Evolutionary conservation across 2,329 filamentous ascomycete genomes (phyloP).

Genomic region (Phaeophleospora eucalypticola): DNA sequence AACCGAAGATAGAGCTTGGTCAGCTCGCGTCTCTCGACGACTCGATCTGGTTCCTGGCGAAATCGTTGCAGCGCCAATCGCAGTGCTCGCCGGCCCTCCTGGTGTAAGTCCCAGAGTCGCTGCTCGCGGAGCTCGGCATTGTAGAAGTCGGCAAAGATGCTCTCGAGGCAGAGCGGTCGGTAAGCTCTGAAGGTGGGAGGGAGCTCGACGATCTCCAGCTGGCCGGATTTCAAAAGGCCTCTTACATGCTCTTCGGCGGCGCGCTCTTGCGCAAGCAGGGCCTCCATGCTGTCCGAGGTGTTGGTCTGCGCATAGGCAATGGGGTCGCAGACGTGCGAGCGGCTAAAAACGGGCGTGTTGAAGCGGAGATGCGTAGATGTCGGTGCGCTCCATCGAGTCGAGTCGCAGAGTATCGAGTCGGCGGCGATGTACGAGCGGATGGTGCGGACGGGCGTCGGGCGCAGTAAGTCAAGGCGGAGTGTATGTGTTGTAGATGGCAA

Average conservation of each 20-base stretch:
- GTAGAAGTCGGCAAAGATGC: slow-evolving; percentile 68
- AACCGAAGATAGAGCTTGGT: slow-evolving; percentile 79
- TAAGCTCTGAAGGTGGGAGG: slow-evolving; percentile 40
- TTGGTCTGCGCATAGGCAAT: slow-evolving; percentile 26
- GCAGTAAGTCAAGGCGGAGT: not conserved
- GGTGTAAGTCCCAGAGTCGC: slow-evolving; percentile 74
- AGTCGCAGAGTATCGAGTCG: slow-evolving; percentile 4
- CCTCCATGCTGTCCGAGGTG: slow-evolving; percentile 30
- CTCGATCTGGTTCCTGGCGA: slow-evolving; percentile 50
- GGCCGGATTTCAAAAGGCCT: slow-evolving; percentile 22
- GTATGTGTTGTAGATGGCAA: too few relatives aligned
- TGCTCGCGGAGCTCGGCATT: slow-evolving; percentile 63
- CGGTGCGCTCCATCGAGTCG: slow-evolving; percentile 56
- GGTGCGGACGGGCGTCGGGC: not conserved
- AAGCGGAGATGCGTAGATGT: slow-evolving; percentile 16
- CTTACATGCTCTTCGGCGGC: slow-evolving; percentile 27
- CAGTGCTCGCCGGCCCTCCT: slow-evolving; percentile 72
- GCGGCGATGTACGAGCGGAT: not conserved
- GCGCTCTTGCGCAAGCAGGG: slow-evolving; percentile 29
- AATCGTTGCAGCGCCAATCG: slow-evolving; percentile 59
- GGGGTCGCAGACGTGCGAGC: slow-evolving; percentile 9
- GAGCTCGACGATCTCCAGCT: slow-evolving; percentile 22
- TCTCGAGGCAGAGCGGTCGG: slow-evolving; percentile 66
- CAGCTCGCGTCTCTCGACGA: slow-evolving; percentile 67
- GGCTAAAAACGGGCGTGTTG: slow-evolving; percentile 8